Percentiles rank a stretch among this genome's conserved stretches.
phyloP scores from a whole-genome alignment of 805 yeast genomes.

The Candida yuanshanica region DNA sequence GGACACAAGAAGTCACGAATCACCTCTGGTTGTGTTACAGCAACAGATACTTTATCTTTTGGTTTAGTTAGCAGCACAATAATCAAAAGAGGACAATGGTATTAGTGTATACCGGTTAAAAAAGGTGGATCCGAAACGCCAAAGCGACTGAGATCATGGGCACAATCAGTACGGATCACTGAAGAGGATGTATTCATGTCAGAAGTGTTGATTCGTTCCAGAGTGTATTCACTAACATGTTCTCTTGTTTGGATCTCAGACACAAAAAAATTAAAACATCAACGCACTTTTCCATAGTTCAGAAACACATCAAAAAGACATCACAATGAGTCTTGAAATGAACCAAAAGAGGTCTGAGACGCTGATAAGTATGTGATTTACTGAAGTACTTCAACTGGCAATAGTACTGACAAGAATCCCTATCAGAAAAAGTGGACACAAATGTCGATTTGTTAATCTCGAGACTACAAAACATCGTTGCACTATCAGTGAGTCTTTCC shows the following conservation, averaged over 20 bases:
- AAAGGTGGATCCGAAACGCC: neutral
- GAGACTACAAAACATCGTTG: conserved; percentile 47
- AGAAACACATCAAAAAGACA: neutral
- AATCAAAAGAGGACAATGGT: no score
- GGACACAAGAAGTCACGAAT: conserved; percentile 6
- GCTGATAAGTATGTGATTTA: conserved; percentile 29
- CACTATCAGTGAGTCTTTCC: conserved; percentile 28
- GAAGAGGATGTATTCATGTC: neutral
- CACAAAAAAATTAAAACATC: neutral
- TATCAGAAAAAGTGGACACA: conserved; percentile 42
- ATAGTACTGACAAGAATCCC: neutral
- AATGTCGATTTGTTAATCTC: conserved; percentile 45
- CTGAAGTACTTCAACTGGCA: neutral
- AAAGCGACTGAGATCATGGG: neutral
- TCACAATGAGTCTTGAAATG: conserved; percentile 24
- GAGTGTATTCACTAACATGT: no score
- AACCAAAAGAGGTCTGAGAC: conserved; percentile 37
- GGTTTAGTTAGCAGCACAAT: neutral
- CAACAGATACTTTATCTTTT: neutral
- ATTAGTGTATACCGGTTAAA: neutral
- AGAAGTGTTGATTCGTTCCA: no score
- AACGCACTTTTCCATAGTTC: neutral
- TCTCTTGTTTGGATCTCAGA: no score
- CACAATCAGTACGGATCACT: neutral
- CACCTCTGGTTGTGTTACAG: conserved; percentile 3